These are phyloP conservation scores for Solanum chaucha DNA, from an alignment of 257 asterid species.

Conservation along the genomic window DNA sequence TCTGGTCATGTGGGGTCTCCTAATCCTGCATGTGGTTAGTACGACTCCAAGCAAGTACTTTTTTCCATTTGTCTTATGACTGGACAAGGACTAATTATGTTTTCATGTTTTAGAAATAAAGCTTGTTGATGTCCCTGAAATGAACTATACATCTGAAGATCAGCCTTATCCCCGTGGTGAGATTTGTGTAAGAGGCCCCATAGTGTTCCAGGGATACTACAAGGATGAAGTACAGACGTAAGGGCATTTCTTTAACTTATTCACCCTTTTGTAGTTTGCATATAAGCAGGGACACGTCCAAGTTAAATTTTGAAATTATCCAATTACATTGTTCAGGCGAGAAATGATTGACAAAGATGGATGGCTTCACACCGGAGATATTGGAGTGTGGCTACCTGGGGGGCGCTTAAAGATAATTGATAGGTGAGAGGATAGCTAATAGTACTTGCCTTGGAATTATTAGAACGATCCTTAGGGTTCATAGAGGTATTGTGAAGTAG, in stretches of 20 bases:
- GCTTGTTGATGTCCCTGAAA: constrained; percentile 92
- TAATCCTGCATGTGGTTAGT: constrained; percentile 88
- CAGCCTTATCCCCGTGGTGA: constrained; percentile 93
- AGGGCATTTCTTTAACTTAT: background rate
- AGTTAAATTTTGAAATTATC: constrained; percentile 2
- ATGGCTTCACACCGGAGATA: constrained; percentile 96
- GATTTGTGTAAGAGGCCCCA: constrained; percentile 95
- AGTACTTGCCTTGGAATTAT: background rate
- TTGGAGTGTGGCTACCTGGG: constrained; percentile 88
- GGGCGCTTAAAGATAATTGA: constrained; percentile 93
- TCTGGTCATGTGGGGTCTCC: constrained; percentile 93
- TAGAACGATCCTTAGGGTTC: background rate
- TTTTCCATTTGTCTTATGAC: background rate
- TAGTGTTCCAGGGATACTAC: constrained; percentile 70
- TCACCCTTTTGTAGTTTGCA: background rate
- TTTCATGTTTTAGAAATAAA: constrained; percentile 47
- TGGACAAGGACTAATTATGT: background rate
- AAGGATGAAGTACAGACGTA: constrained; percentile 87
- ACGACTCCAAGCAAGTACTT: background rate
- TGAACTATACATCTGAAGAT: constrained; percentile 90
- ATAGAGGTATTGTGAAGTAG: background rate
- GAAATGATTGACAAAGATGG: constrained; percentile 70
- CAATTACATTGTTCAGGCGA: constrained; percentile 34
- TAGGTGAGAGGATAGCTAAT: constrained; percentile 27
- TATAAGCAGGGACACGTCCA: background rate